Conservation (phyloP, 1,284 basidiomycete species). For the Crocinoboletus sp. region DNA sequence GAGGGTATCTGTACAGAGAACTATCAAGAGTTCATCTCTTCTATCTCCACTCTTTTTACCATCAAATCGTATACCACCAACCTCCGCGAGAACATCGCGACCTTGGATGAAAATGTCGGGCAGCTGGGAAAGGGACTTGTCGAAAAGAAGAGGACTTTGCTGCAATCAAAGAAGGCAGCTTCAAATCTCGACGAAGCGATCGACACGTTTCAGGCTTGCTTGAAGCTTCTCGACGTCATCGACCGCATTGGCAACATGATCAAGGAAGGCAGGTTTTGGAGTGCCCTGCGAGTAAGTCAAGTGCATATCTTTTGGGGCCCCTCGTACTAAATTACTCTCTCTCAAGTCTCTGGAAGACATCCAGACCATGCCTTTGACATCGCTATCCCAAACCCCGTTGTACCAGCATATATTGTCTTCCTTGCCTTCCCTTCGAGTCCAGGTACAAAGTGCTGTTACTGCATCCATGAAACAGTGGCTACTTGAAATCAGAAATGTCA, state of each 20-base stretch:
- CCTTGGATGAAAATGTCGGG: constrained; percentile 66
- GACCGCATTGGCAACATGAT: constrained; percentile 93
- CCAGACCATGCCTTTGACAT: constrained; percentile 85
- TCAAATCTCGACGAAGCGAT: constrained; percentile 96
- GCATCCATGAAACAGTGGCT: constrained; percentile 98
- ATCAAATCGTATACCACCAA: constrained; percentile 88
- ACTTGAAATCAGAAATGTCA: constrained; percentile 89
- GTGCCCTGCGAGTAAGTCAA: constrained; percentile 83
- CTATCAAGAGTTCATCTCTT: constrained; percentile 97
- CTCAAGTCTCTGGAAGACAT: constrained; percentile 90
- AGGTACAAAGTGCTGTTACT: constrained; percentile 92
- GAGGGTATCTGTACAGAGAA: constrained; percentile 94
- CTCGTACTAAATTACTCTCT: constrained; percentile 29
- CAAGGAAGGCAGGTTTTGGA: constrained; percentile 91
- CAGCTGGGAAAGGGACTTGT: constrained; percentile 82
- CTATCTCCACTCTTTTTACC: constrained; percentile 92
- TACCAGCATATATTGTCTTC: constrained; percentile 91
- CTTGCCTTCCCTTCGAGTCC: constrained; percentile 82
- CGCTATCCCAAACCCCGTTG: constrained; percentile 89
- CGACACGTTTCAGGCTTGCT: constrained; percentile 88
- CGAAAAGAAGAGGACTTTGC: constrained; percentile 85
- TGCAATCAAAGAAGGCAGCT: constrained; percentile 90
- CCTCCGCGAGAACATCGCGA: constrained; percentile 73
- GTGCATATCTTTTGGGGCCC: constrained; percentile 22
- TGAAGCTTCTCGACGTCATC: constrained; percentile 93